A percentile compares a stretch with the other conserved stretches of the same genome.
Conservation (phyloP, 176 grass and related monocot genomes). For the Carex littledalei region DNA sequence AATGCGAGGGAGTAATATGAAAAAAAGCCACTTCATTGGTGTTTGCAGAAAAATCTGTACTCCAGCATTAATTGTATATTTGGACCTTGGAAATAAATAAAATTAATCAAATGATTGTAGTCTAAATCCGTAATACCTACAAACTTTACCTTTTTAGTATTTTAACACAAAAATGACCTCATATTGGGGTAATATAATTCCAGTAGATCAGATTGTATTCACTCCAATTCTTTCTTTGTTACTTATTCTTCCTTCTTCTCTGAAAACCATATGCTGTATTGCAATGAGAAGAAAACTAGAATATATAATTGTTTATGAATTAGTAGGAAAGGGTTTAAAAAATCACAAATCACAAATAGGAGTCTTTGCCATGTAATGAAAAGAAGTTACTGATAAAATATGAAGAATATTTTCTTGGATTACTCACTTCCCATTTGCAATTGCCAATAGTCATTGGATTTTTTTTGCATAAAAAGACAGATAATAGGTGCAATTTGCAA, state of each 20-base stretch:
- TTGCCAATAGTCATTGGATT: neutral
- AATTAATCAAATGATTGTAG: neutral
- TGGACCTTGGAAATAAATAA: neutral
- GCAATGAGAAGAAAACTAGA: neutral
- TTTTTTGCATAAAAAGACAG: neutral
- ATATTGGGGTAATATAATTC: neutral
- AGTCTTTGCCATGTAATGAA: neutral
- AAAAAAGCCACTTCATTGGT: neutral
- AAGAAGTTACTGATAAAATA: neutral
- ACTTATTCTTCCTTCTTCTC: neutral
- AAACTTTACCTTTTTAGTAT: neutral
- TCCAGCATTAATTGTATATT: neutral
- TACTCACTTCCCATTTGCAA: neutral
- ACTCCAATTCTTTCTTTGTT: neutral
- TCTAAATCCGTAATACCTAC: neutral
- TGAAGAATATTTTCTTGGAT: neutral
- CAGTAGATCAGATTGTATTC: neutral
- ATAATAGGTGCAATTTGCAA: neutral
- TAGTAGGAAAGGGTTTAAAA: neutral
- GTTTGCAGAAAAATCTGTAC: neutral
- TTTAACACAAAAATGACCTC: neutral
- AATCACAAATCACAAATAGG: neutral
- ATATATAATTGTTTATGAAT: neutral
- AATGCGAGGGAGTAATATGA: conserved; percentile 17
- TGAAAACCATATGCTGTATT: neutral